Evolutionary conservation across 1,139 yeast genomes (phyloP), one percentile per base, ranked within the genome.

Genomic region (Pichia sp.): DNA sequence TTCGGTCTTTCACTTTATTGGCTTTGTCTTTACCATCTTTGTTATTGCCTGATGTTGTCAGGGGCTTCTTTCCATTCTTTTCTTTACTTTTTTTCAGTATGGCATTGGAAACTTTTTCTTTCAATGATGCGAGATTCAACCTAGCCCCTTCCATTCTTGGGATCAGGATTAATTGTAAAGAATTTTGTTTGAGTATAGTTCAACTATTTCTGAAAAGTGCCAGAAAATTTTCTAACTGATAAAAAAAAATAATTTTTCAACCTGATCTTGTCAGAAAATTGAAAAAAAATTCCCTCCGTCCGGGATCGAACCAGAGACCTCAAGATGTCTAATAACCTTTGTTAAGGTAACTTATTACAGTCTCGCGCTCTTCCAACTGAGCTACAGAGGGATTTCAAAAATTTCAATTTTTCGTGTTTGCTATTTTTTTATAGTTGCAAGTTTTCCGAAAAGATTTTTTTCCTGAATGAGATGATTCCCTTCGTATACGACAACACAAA

Each of bases 81-180:
- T 41, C 42, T 20, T 34, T 30, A 8, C n/a, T 39, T 15, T 35
- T 32, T n/a, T 50, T 53, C 46, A 49, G 55, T 51, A 40, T 58
- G 46, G 43, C 71, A 46, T 59, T 64, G 34, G 79, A 62, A 40
- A 79, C 74, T 61, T 72, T 77, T 52, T 74, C 81, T 60, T 71
- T 76, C 59, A 78, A 64, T 36, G 79, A 71, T 41, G 77, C 58
- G 54, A 78, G 63, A 58, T 71, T 52, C 23, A 58, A 39, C 26
- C 47, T 52, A 10, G 54, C 48, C 17, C 50, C 36, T 9, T 55
- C 56, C 62, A 56, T 56, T 31, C 11, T 40, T n/a, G 21, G 7
- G n/a, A n/a, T n/a, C n/a, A n/a, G n/a, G n/a, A n/a, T n/a, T n/a
- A n/a, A 10, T n/a, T 9, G 7, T 26, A 6, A 20, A n/a, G n/a